These are phyloP conservation scores for Euphorbia lathyris DNA, from an alignment of 345 rosid species.

Conservation along the genomic window DNA sequence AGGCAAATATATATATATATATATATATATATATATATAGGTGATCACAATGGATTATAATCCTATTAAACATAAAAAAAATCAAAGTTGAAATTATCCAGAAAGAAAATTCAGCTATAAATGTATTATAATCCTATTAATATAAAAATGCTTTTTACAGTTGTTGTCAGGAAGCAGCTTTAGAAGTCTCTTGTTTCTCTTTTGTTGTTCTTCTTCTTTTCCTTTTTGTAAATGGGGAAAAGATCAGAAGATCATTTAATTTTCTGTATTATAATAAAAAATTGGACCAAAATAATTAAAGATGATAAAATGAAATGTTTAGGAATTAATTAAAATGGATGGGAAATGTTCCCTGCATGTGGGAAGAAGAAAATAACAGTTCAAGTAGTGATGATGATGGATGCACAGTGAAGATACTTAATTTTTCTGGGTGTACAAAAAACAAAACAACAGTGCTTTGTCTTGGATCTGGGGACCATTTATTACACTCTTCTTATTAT, in stretches of 20 bases:
- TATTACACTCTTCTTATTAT: not conserved
- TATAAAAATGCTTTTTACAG: not conserved
- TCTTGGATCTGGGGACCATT: constrained; percentile 29
- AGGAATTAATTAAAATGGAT: not conserved
- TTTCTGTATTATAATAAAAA: not conserved
- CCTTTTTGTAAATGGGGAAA: constrained; percentile 2
- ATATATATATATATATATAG: too few relatives aligned
- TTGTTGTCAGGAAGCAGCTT: constrained; percentile 8
- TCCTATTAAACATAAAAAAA: too few relatives aligned
- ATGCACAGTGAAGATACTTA: not conserved
- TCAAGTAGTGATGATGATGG: not conserved
- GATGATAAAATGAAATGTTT: not conserved
- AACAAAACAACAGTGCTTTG: constrained; percentile 12
- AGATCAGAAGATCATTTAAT: not conserved
- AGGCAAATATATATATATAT: too few relatives aligned
- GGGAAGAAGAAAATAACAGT: not conserved
- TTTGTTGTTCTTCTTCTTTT: not conserved
- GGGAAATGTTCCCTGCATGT: not conserved
- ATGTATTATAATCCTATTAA: too few relatives aligned
- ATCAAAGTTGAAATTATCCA: too few relatives aligned
- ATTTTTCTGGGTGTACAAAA: constrained; percentile 18
- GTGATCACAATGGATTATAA: too few relatives aligned
- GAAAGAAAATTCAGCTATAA: too few relatives aligned
- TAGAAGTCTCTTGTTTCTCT: not conserved
- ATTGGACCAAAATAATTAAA: not conserved